Evolutionary conservation across 371 early-diverging fungal genomes (phyloP).

Genomic region (Rhizopus arrhizus): DNA sequence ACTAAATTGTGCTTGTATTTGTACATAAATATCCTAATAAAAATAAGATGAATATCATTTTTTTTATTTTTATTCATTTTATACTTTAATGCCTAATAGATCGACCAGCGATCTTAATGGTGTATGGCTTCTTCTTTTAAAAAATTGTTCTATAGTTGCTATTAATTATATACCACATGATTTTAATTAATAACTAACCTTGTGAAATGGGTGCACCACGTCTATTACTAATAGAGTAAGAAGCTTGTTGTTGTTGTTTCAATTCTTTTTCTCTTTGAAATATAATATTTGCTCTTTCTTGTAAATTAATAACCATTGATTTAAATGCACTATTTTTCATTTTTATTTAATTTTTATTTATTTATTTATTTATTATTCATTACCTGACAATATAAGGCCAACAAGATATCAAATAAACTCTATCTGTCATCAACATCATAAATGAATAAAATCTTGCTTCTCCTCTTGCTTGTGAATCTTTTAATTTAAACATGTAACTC

Average conservation of each 20-base stretch:
- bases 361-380: neutral
- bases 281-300: constrained; percentile 58
- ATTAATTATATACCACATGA: no score
- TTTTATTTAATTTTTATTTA: neutral
- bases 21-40: constrained; percentile 52
- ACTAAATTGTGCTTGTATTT: constrained; percentile 59
- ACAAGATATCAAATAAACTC: constrained; percentile 67
- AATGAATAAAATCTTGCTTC: constrained; percentile 67
- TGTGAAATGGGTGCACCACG: constrained; percentile 53
- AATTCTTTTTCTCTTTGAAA: constrained; percentile 49
- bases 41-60: neutral
- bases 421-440: constrained; percentile 72
- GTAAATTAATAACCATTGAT: constrained; percentile 60
- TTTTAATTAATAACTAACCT: constrained; percentile 32
- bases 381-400: constrained; percentile 74
- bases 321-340: constrained; percentile 51
- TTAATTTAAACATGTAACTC: constrained; percentile 73
- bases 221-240: constrained; percentile 45
- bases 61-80: neutral
- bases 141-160: constrained; percentile 44
- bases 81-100: constrained; percentile 52
- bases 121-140: constrained; percentile 53
- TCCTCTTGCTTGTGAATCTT: constrained; percentile 72
- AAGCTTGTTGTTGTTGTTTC: constrained; percentile 38
- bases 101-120: constrained; percentile 56